A percentile compares a stretch with the other conserved stretches of the same genome.
Conservation (phyloP, 768 basidiomycete genomes). For the Suillus spraguei region DNA sequence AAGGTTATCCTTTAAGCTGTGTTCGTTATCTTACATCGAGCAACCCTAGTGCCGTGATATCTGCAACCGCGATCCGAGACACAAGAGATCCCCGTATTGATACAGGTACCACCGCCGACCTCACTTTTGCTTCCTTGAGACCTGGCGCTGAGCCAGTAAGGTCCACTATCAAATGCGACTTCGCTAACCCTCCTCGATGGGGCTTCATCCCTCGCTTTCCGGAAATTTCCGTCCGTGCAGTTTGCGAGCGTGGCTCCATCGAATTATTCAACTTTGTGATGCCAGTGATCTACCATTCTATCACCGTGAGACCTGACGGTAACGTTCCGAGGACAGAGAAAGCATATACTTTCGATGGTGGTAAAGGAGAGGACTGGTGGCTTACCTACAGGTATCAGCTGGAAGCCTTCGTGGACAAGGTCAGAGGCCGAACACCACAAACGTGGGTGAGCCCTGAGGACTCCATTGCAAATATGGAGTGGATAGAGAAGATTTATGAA, state of each 20-base stretch:
- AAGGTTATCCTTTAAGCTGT: conserved; percentile 52
- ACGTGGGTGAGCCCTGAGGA: conserved; percentile 59
- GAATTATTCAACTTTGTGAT: conserved; percentile 43
- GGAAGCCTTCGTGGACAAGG: conserved; percentile 63
- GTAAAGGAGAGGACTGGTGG: conserved; percentile 61
- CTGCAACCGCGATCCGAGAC: conserved; percentile 33
- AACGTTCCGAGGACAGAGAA: conserved; percentile 43
- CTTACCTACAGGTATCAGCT: conserved; percentile 56
- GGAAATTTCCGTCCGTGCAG: conserved; percentile 36
- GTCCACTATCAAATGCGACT: conserved; percentile 39
- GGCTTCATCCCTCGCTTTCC: conserved; percentile 44
- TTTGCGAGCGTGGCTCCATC: conserved; percentile 48
- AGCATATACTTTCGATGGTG: conserved; percentile 40
- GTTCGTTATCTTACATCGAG: conserved; percentile 50
- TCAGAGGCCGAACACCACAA: conserved; percentile 52
- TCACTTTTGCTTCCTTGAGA: conserved; percentile 37
- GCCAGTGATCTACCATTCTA: conserved; percentile 52
- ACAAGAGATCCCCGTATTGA: conserved; percentile 40
- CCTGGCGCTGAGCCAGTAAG: conserved; percentile 31
- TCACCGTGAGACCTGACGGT: conserved; percentile 41
- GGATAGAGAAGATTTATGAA: conserved; percentile 59
- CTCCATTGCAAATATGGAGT: conserved; percentile 56
- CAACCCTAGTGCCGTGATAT: conserved; percentile 44
- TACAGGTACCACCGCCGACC: conserved; percentile 41
- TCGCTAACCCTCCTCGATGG: conserved; percentile 31